A percentile compares a stretch with the other conserved stretches of the same genome.
These are phyloP conservation scores for Melampsora abietis-canadensis DNA, from an alignment of 1,284 basidiomycete species.

Conservation along the genomic window DNA sequence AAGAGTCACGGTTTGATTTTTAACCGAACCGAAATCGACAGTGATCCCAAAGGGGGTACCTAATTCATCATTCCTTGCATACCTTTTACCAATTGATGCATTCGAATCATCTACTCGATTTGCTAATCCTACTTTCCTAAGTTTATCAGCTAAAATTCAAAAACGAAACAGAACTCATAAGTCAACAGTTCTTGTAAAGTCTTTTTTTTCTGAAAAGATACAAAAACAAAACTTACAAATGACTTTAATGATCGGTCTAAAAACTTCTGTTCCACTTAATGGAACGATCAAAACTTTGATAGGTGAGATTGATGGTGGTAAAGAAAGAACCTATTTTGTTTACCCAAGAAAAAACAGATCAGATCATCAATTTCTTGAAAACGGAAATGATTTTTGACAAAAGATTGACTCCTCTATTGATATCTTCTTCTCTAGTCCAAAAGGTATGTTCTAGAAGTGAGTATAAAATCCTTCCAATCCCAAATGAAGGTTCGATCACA, in stretches of 20 bases:
- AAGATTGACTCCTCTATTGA: constrained; percentile 69
- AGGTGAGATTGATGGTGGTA: constrained; percentile 86
- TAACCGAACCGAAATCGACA: constrained; percentile 89
- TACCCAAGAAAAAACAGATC: constrained; percentile 31
- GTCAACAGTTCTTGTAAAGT: constrained; percentile 44
- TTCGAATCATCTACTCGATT: constrained; percentile 92
- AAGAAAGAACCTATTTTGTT: constrained; percentile 69
- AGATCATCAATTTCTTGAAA: constrained; percentile 30
- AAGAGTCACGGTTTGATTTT: constrained; percentile 83
- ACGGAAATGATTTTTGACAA: constrained; percentile 42
- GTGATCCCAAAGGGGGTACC: constrained; percentile 96
- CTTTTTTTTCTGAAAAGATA: constrained; percentile 15
- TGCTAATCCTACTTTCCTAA: constrained; percentile 83
- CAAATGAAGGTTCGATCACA: constrained; percentile 98
- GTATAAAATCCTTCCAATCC: constrained; percentile 93
- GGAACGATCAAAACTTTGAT: constrained; percentile 96
- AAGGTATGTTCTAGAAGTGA: constrained; percentile 90
- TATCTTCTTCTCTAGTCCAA: constrained; percentile 88
- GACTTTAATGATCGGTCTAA: constrained; percentile 78
- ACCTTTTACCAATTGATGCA: constrained; percentile 91
- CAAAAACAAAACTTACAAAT: constrained; percentile 67
- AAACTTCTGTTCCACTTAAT: constrained; percentile 80
- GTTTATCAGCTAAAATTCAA: constrained; percentile 65
- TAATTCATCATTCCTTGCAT: constrained; percentile 95
- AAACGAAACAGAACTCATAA: constrained; percentile 39